Evolutionary conservation across 257 asterid genomes (phyloP), one percentile per base, ranked within the genome.

Genomic region (Sherardia arvensis): DNA sequence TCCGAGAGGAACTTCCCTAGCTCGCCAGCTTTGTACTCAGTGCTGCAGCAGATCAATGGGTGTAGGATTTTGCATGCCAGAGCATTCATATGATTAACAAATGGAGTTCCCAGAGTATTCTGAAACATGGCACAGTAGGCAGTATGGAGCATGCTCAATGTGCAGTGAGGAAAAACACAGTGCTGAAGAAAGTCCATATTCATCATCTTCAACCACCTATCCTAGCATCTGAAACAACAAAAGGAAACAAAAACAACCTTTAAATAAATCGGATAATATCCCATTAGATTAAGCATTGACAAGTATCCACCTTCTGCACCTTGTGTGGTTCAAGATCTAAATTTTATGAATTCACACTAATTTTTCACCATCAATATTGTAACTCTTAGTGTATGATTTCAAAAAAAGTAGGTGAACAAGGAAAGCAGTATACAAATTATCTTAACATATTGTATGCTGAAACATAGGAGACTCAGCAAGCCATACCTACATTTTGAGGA

Each of bases 31-130:
- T 93, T 97, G 83, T 85, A 93, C 87, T 93, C 99, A 4, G 99
- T 90, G 87, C 99, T 85, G 83, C 99, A 90, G 78, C 97, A 93
- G 77, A 93, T 93, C 97, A 90, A 90, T 10, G 99, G 99, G 85
- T 93, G 99, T 64, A 93, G 69, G 47, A 97, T 93, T 82, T 93
- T 93, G 77, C 99, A 93, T 78, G 90, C 90, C 81, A 93, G 79
- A 69, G 84, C 97, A 64, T 93, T 97, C 60, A 93, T 85, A 83
- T 93, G 99, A 81, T 93, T 93, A 66, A 93, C 99, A 36, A 97
- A n/a, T n/a, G n/a, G n/a, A n/a, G n/a, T 93, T 74, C 97, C 95
- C 56, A 93, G 88, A n/a, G 97, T 93, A 75, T 90, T 84, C 26
- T 90, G 97, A 62, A 93, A 93, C 78, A 81, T 68, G 67, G 99